phyloP scores from a whole-genome alignment of 1,284 basidiomycete genomes.

The Cutaneotrichosporon cyanovorans region DNA sequence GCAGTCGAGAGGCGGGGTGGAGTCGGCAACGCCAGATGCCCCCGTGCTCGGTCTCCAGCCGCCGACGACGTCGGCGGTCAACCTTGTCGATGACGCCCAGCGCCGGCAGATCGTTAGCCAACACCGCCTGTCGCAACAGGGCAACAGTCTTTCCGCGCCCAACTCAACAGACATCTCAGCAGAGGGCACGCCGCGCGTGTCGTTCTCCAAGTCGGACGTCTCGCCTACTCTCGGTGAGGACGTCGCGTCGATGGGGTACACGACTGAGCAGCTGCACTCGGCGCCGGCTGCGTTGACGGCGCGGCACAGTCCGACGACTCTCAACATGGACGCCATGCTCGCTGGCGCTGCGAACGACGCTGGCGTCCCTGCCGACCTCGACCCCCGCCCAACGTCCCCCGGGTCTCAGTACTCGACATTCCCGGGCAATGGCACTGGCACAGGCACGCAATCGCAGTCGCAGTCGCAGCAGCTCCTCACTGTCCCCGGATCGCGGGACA shows the following conservation, averaged over 20 bases:
- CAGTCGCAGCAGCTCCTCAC: too few species aligned
- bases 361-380: slow-evolving; percentile 13
- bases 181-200: background rate
- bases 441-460: too few species aligned
- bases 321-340: slow-evolving; percentile 34
- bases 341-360: background rate
- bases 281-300: background rate
- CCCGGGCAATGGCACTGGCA: too few species aligned
- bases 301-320: slow-evolving; percentile 32
- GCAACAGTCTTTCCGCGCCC: too few species aligned
- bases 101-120: too few species aligned
- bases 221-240: background rate
- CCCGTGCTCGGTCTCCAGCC: too few species aligned
- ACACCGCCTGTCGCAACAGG: too few species aligned
- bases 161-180: too few species aligned
- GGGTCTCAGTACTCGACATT: slow-evolving; percentile 9
- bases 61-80: too few species aligned
- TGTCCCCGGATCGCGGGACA: background rate
- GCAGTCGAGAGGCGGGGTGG: background rate
- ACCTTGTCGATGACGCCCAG: too few species aligned
- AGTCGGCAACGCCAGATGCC: background rate
- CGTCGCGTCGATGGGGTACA: slow-evolving; percentile 1
- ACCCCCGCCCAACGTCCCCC: slow-evolving; percentile 7
- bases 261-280: slow-evolving; percentile 1
- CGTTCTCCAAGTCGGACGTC: background rate